Evolutionary conservation across 2,329 filamentous ascomycete species (phyloP), one percentile per base, ranked within the genome.

Genomic region (Diaporthe australafricana): DNA sequence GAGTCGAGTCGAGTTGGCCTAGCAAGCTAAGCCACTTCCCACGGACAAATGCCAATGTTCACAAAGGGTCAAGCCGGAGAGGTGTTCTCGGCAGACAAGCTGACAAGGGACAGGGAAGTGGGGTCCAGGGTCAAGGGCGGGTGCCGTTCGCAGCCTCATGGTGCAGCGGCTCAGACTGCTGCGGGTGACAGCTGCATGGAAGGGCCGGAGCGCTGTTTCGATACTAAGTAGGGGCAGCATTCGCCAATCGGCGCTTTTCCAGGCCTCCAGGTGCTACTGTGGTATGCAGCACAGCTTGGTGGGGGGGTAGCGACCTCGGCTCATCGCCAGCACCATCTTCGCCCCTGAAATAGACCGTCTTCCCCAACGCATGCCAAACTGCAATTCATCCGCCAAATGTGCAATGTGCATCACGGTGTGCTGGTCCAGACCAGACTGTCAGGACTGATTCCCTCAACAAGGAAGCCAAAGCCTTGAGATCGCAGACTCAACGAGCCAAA

Each of bases 31-130:
- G 60, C 42, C 42, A 48, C 56, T 8, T 22, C 40, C 25, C 16
- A 63, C 11, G 57, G 57, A 32, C 17, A 63, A 35, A 45, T 47
- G 57, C 17, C 57, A 20, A n/a, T 47, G 40, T 48, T 48, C 57
- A 62, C 56, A 63, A 63, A 63, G 40, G 57, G 57, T n/a, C 57
- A 14, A 63, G 57, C 57, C 20, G 4, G 42, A 47, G 42, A 48
- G 40, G 57, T 48, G 57, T 63, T 45, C 57, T 63, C 57, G 40
- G 57, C 40, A 22, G 57, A 47, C 5, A 20, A 32, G 20, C 57
- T 47, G 42, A 47, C 20, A 47, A 63, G 40, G 27, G 57, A 30
- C 57, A 63, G 40, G 40, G 25, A 35, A 17, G 22, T 16, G 38
- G 38, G 38, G 17, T 35, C n/a, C 9, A 9, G 40, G 25, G 16